Base-by-base conservation (phyloP, 495 filamentous ascomycete species). In the Trichoderma asperelloides region DNA sequence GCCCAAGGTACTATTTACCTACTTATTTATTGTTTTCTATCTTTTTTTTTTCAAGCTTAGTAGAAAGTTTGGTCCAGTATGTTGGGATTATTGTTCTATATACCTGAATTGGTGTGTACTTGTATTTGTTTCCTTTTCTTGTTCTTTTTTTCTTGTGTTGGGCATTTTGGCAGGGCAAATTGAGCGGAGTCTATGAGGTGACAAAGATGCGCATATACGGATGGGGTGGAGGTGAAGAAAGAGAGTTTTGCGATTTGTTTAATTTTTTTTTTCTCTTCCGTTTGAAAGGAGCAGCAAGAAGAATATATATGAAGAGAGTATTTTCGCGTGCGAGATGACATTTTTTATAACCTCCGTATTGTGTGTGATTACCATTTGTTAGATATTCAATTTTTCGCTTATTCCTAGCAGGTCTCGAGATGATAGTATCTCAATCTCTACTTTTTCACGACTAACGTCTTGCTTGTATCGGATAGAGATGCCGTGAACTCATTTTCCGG, bases 101-200 rank as follows among this genome's bases (percentile, higher is more conserved):
- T 60, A 60, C 55, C 55, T 33, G 55, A 28, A 18, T 60, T 30
- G 55, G 11, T 33, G 23, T 60, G 55, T 60, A 60, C 12, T 60
- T 60, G 47, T 60, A 28, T 21, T 25, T 60, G 8, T 18, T 55
- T 60, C 30, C 13, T 60, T 60, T 12, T 33, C 27, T 28, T 28
- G 8, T 60, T 21, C n/a, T 60, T 3, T 28, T 28, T 47, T 18
- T n/a, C n/a, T 47, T n/a, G 23, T 60, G 55, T 27, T 60, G 55
- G 55, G 55, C n/a, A n/a, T 47, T 57, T 33, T 60, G 55, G 27
- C 55, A 60, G 27, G 27, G n/a, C 47, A n/a, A 47, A 60, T 60
- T 60, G 23, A 60, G 55, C 55, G 55, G 55, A 60, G 55, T 60
- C 27, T 28, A 60, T 30, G 8, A 21, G 13, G 28, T 30, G 55